phyloP scores from a whole-genome alignment of 371 early-diverging fungal genomes.

The Syncephalastrum racemosum region DNA sequence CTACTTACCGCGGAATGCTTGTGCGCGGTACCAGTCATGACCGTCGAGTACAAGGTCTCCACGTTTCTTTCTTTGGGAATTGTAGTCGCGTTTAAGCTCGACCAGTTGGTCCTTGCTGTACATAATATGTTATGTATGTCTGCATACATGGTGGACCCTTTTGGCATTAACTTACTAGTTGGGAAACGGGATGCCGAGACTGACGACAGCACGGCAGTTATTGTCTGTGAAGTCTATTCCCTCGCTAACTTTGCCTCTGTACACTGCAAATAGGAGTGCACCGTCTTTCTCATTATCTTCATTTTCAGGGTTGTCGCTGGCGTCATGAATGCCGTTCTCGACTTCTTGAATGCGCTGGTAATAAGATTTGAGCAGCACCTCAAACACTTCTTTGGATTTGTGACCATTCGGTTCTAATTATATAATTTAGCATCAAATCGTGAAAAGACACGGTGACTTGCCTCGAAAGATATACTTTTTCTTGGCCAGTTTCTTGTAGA shows the following conservation, averaged over 20 bases:
- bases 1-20: conserved; percentile 70
- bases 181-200: conserved; percentile 93
- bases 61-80: conserved; percentile 19
- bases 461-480: conserved; percentile 34
- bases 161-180: conserved; percentile 23
- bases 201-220: conserved; percentile 86
- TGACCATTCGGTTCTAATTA: conserved; percentile 4
- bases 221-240: conserved; percentile 94
- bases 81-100: conserved; percentile 42
- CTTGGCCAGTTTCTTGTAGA: conserved; percentile 25
- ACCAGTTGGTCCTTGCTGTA: conserved; percentile 39
- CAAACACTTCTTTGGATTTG: conserved; percentile 50
- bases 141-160: too few relatives aligned
- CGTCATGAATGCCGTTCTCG: neutral
- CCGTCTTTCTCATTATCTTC: conserved; percentile 39
- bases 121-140: neutral
- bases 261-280: conserved; percentile 64
- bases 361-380: conserved; percentile 45
- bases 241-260: conserved; percentile 92
- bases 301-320: neutral
- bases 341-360: conserved; percentile 34
- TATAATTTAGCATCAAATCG: too few relatives aligned
- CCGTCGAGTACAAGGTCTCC: conserved; percentile 22
- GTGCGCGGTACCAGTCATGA: conserved; percentile 66
- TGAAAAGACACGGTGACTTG: conserved; percentile 3